Evolutionary conservation across 345 rosid genomes (phyloP), one percentile per base, ranked within the genome.

Genomic region (Anacardium occidentale): DNA sequence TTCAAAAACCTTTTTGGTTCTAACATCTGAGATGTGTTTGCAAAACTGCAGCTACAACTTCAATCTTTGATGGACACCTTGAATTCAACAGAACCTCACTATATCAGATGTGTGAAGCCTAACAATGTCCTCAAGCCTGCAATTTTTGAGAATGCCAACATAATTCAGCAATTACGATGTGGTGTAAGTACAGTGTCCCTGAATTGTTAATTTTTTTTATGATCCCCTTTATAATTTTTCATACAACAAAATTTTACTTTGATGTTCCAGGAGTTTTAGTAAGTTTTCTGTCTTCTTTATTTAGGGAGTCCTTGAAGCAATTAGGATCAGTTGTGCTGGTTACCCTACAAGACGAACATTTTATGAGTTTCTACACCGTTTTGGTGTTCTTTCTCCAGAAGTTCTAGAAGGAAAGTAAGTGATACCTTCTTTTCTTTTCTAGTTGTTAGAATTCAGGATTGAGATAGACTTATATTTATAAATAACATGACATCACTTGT

Each of bases 41-140:
- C 21, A 66, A 73, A 74, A 73, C 29, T 87, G 83, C 91, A 95
- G 98, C 84, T 75, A 64, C 99, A 95, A 92, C 99, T 95, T 80
- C 99, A 95, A 74, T 91, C 99, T 75, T 83, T 95, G 80, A 92
- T 95, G 99, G 99, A 95, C 72, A 95, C 99, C 55, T 85, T 95
- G 75, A 95, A 45, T 82, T 87, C 90, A 70, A 95, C 99, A 67
- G 99, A 95, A 79, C 99, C 99, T 72, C 99, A 95, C 85, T 95
- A 95, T 84, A 91, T 95, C 83, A 89, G 99, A 92, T 95, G 99
- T 71, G 99, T 95, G 87, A 95, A 95, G 89, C 99, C 99, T 79
- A 95, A 95, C 80, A 95, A 91, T 83, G 91, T 79, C 70, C 96
- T 95, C 81, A 95, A 91, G 88, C 99, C 99, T 47, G 89, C 90